Conservation (phyloP, 345 rosid species). For the Conringia planisiliqua region DNA sequence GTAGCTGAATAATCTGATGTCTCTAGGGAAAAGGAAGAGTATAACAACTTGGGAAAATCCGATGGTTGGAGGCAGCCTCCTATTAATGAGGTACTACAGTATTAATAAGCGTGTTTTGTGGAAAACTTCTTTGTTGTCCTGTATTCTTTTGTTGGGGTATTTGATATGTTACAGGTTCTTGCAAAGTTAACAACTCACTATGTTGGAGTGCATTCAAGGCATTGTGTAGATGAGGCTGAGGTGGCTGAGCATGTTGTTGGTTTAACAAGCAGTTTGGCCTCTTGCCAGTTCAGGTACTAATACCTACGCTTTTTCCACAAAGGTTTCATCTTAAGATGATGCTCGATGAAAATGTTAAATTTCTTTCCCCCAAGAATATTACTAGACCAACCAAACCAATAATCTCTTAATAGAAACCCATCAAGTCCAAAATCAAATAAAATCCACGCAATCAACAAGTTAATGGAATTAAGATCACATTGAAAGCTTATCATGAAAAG, state of each 20-base stretch:
- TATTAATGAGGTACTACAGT: constrained; percentile 62
- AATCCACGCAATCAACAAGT: too few relatives aligned
- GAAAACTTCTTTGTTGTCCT: neutral
- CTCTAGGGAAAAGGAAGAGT: constrained; percentile 67
- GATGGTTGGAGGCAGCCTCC: constrained; percentile 64
- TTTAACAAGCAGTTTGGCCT: constrained; percentile 71
- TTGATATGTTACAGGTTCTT: constrained; percentile 46
- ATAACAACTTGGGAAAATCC: constrained; percentile 40
- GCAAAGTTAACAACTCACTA: constrained; percentile 73
- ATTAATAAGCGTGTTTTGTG: neutral
- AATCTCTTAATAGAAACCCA: neutral
- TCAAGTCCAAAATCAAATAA: too few relatives aligned
- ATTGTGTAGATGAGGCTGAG: constrained; percentile 83
- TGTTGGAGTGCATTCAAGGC: constrained; percentile 67
- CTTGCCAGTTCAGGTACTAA: constrained; percentile 71
- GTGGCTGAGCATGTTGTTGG: constrained; percentile 79
- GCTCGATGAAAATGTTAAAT: neutral
- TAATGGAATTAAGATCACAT: too few relatives aligned
- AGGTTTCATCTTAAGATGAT: neutral
- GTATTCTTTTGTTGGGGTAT: neutral
- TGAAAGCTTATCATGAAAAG: neutral
- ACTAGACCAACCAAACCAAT: neutral
- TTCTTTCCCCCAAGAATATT: neutral
- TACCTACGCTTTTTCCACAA: neutral
- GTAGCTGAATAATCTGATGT: constrained; percentile 10